Evolutionary conservation across 2,329 filamentous ascomycete species (phyloP).

Genomic region (Hymenoscyphus repandus): DNA sequence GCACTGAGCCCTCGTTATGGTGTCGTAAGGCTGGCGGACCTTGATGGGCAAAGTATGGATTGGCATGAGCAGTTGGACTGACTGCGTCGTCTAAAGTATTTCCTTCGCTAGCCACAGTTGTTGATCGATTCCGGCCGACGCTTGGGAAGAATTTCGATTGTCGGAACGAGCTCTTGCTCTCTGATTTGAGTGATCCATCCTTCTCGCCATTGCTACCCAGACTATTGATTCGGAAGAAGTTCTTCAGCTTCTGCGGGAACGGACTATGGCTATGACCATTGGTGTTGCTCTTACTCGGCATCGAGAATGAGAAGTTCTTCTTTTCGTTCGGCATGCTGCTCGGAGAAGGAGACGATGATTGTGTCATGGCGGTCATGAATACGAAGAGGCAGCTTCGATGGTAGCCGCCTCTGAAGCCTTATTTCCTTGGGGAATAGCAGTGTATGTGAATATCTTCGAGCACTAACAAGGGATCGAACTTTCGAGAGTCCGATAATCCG

Average conservation of each 20-base stretch:
- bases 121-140: constrained; percentile 80
- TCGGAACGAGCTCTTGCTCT: constrained; percentile 53
- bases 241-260: constrained; percentile 64
- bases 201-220: constrained; percentile 35
- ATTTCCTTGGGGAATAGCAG: background rate
- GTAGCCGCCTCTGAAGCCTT: constrained; percentile 23
- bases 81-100: constrained; percentile 82
- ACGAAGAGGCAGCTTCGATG: constrained; percentile 21
- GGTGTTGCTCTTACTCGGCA: constrained; percentile 44
- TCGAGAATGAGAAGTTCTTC: constrained; percentile 29
- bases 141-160: constrained; percentile 86
- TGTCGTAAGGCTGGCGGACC: constrained; percentile 89
- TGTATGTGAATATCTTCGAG: background rate
- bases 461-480: no score
- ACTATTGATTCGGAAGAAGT: constrained; percentile 65
- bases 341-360: constrained; percentile 21
- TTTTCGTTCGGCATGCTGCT: constrained; percentile 29
- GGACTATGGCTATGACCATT: constrained; percentile 49
- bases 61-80: constrained; percentile 89
- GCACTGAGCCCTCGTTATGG: constrained; percentile 89
- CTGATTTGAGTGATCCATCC: constrained; percentile 31
- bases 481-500: no score
- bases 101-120: constrained; percentile 88
- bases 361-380: constrained; percentile 30
- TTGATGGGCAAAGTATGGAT: constrained; percentile 96